Conservation (phyloP, 768 basidiomycete species). For the Suillus discolor region DNA sequence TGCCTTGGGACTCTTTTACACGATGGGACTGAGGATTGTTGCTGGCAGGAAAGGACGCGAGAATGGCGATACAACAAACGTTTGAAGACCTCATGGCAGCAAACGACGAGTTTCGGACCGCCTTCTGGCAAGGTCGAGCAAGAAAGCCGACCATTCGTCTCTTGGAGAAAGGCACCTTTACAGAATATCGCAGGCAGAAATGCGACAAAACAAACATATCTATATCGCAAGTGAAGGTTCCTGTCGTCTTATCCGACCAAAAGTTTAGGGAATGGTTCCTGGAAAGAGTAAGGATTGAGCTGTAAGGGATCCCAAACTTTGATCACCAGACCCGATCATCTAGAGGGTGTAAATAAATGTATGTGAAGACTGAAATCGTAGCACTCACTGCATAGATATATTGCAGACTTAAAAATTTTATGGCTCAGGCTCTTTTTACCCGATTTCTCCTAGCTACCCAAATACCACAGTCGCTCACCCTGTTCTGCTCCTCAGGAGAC, state of each 20-base stretch:
- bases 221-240: slow-evolving; percentile 10
- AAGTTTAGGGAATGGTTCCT: slow-evolving; percentile 19
- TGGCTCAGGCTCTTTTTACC: background rate
- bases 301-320: background rate
- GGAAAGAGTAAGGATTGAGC: slow-evolving; percentile 19
- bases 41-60: background rate
- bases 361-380: background rate
- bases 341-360: background rate
- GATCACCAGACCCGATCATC: background rate
- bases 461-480: slow-evolving; percentile 52
- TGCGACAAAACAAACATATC: background rate
- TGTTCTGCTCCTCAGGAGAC: slow-evolving; percentile 63
- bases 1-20: background rate
- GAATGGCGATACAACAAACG: background rate
- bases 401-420: background rate
- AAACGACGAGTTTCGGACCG: background rate
- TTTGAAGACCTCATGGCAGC: slow-evolving; percentile 5
- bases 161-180: slow-evolving; percentile 9
- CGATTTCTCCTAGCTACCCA: background rate
- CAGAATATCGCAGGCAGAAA: slow-evolving; percentile 6
- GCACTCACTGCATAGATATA: no score
- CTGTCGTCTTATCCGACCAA: slow-evolving; percentile 11
- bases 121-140: background rate
- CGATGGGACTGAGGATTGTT: background rate
- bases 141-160: slow-evolving; percentile 14